Evolutionary conservation across 2,329 filamentous ascomycete genomes (phyloP).

Genomic region (Tetracladium maxilliforme): DNA sequence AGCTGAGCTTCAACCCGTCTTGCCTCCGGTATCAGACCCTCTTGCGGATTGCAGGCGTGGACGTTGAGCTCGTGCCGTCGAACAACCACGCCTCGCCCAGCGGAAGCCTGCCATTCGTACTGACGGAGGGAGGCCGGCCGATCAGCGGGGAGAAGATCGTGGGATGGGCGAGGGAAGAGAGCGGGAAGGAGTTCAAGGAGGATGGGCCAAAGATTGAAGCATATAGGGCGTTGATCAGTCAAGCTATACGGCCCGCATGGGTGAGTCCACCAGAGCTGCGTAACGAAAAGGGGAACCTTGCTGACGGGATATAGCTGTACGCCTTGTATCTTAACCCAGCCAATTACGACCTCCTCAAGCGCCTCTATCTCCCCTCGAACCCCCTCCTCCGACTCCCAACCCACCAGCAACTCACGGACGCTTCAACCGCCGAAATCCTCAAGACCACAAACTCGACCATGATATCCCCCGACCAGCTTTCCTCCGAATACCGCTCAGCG

Average conservation of each 20-base stretch:
- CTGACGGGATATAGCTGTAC: too few species aligned
- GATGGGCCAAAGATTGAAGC: constrained; percentile 49
- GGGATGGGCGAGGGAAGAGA: constrained; percentile 47
- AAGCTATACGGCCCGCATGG: constrained; percentile 74
- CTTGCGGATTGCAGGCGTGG: constrained; percentile 59
- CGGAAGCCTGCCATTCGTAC: constrained; percentile 76
- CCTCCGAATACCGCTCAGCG: constrained; percentile 44
- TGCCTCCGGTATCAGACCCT: constrained; percentile 57
- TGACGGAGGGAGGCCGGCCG: constrained; percentile 34
- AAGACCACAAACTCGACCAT: constrained; percentile 30
- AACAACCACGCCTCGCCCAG: constrained; percentile 90
- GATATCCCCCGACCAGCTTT: constrained; percentile 39
- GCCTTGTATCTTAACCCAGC: constrained; percentile 60
- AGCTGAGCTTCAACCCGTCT: constrained; percentile 84
- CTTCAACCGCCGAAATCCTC: constrained; percentile 61
- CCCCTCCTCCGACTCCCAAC: too few species aligned
- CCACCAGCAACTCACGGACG: constrained; percentile 58
- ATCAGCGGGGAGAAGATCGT: constrained; percentile 52
- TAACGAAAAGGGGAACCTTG: too few species aligned
- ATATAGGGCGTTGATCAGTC: constrained; percentile 65
- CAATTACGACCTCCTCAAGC: constrained; percentile 48
- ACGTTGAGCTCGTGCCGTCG: constrained; percentile 53
- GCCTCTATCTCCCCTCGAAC: constrained; percentile 65
- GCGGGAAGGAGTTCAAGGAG: constrained; percentile 27
- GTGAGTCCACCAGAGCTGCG: constrained; percentile 27